Evolutionary conservation across 2,329 filamentous ascomycete species (phyloP).

Genomic region (Byssochlamys sp.): DNA sequence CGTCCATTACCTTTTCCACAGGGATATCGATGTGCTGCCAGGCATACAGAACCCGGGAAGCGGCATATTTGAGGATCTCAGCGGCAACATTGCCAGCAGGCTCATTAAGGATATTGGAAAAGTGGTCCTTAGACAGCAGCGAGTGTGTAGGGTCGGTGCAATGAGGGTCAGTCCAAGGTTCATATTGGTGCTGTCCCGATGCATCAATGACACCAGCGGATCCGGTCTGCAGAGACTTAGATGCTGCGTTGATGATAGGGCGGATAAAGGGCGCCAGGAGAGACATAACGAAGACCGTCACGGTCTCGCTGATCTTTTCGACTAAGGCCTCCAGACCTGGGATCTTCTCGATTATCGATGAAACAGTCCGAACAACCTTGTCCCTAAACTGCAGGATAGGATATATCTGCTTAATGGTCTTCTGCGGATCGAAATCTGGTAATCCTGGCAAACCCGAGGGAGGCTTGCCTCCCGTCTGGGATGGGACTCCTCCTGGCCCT

Average conservation of each 20-base stretch:
- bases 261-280: conserved; percentile 84
- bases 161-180: conserved; percentile 66
- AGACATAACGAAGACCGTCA: conserved; percentile 85
- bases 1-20: conserved; percentile 71
- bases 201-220: conserved; percentile 61
- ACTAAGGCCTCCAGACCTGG: conserved; percentile 82
- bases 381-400: conserved; percentile 90
- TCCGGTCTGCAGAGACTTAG: conserved; percentile 73
- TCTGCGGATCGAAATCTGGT: conserved; percentile 68
- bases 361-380: conserved; percentile 81
- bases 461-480: background rate
- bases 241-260: conserved; percentile 80
- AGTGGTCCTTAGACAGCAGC: conserved; percentile 76
- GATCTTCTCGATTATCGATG: conserved; percentile 76
- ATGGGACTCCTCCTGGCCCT: conserved; percentile 21
- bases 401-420: conserved; percentile 74
- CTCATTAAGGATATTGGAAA: conserved; percentile 67
- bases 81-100: conserved; percentile 65
- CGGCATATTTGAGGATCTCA: conserved; percentile 73
- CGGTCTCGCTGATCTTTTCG: conserved; percentile 83
- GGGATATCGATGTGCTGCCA: conserved; percentile 82
- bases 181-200: conserved; percentile 64
- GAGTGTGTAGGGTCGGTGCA: conserved; percentile 75
- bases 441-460: conserved; percentile 57
- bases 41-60: conserved; percentile 78